These are phyloP conservation scores for Arthrinium phaeospermum DNA, from an alignment of 2,329 filamentous ascomycete genomes.

Conservation along the genomic window DNA sequence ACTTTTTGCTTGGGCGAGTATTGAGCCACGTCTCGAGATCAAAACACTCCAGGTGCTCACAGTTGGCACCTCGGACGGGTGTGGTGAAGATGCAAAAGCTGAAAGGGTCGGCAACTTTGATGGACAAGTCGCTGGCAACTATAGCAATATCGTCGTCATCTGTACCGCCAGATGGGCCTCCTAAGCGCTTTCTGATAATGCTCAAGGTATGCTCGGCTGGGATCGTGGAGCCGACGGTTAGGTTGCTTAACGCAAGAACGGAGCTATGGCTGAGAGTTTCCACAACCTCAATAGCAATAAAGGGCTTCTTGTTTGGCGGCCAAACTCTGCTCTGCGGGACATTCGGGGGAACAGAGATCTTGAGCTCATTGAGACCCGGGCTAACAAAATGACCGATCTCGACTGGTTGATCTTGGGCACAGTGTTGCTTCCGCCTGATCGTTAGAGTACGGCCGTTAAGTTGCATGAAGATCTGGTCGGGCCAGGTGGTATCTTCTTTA, in stretches of 20 bases:
- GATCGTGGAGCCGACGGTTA: constrained; percentile 40
- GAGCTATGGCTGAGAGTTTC: constrained; percentile 56
- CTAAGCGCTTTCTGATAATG: constrained; percentile 59
- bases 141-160: constrained; percentile 71
- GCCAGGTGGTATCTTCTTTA: constrained; percentile 71
- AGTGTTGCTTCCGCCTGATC: constrained; percentile 70
- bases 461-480: constrained; percentile 69
- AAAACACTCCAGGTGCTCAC: constrained; percentile 86
- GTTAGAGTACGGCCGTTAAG: constrained; percentile 67
- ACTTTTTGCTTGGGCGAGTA: constrained; percentile 61
- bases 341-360: constrained; percentile 50
- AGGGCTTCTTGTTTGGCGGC: constrained; percentile 49
- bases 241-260: constrained; percentile 47
- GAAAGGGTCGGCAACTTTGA: constrained; percentile 73
- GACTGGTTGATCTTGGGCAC: constrained; percentile 76
- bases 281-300: constrained; percentile 74
- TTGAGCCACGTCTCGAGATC: constrained; percentile 83
- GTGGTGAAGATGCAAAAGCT: constrained; percentile 67
- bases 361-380: constrained; percentile 66
- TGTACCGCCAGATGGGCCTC: constrained; percentile 34
- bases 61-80: constrained; percentile 74
- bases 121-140: constrained; percentile 60
- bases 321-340: constrained; percentile 28
- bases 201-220: constrained; percentile 56
- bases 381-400: constrained; percentile 70